These are phyloP conservation scores for Nicotiana noctiflora DNA, from an alignment of 257 asterid species.

Conservation along the genomic window DNA sequence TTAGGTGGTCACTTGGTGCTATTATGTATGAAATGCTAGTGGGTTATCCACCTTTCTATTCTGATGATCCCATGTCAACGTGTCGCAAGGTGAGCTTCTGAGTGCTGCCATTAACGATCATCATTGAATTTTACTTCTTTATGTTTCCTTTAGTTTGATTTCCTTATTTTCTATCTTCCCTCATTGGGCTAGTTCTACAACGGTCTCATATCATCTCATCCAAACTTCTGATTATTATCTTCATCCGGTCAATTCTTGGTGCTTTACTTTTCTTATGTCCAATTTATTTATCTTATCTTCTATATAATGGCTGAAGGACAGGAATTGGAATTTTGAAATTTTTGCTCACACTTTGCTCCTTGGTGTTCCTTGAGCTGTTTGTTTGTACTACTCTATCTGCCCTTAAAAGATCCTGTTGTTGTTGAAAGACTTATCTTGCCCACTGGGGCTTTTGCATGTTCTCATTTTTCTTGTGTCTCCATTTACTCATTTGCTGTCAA, in stretches of 20 bases:
- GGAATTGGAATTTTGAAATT: too few relatives aligned
- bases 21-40: constrained; percentile 99
- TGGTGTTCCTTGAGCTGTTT: too few relatives aligned
- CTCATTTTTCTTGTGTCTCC: too few relatives aligned
- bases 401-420: too few relatives aligned
- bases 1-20: constrained; percentile 99
- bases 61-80: constrained; percentile 98
- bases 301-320: too few relatives aligned
- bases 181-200: neutral
- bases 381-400: too few relatives aligned
- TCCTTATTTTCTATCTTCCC: neutral
- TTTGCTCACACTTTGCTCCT: too few relatives aligned
- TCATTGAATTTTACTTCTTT: neutral
- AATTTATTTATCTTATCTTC: too few relatives aligned
- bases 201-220: neutral
- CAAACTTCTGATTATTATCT: neutral
- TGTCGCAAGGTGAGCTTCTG: constrained; percentile 78
- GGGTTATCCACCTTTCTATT: constrained; percentile 96
- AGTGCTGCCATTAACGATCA: constrained; percentile 6
- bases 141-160: neutral
- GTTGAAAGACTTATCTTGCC: too few relatives aligned
- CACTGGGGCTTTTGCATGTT: too few relatives aligned
- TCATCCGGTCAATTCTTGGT: neutral
- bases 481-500: too few relatives aligned
- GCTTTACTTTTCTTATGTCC: too few relatives aligned